These are phyloP conservation scores for Aspergillus asperescens DNA, from an alignment of 495 filamentous ascomycete species.

Conservation along the genomic window DNA sequence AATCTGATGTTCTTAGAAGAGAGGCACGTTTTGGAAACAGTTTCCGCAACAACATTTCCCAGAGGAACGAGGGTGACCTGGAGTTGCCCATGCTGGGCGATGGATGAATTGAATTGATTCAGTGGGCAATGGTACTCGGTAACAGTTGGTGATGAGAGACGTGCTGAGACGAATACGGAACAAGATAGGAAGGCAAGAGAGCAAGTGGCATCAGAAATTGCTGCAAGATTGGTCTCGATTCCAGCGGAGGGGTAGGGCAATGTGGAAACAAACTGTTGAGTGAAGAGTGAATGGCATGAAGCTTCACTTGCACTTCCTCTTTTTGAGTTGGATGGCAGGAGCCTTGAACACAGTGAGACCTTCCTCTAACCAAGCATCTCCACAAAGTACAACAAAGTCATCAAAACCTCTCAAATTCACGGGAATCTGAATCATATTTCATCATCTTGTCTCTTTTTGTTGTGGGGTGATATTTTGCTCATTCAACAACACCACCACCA, in stretches of 20 bases:
- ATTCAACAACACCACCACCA: too few relatives aligned
- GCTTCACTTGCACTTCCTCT: background rate
- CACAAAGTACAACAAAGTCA: background rate
- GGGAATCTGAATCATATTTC: too few relatives aligned
- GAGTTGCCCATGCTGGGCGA: constrained; percentile 5
- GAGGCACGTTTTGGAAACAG: constrained; percentile 18
- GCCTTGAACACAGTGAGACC: background rate
- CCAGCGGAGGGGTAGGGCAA: too few relatives aligned
- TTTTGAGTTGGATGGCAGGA: background rate
- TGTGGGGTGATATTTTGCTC: too few relatives aligned
- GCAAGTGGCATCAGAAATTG: too few relatives aligned
- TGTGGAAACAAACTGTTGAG: background rate
- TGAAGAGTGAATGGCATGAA: too few relatives aligned
- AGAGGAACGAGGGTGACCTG: constrained; percentile 17
- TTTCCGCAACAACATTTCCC: constrained; percentile 15
- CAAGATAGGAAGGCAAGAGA: too few relatives aligned
- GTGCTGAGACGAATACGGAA: too few relatives aligned
- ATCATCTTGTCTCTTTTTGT: too few relatives aligned
- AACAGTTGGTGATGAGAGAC: background rate
- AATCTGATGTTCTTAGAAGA: constrained; percentile 1
- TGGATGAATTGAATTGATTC: background rate
- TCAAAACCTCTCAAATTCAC: too few relatives aligned
- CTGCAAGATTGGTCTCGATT: too few relatives aligned
- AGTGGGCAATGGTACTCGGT: background rate
- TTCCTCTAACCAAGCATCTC: background rate